A percentile compares a stretch with the other conserved stretches of the same genome.
Evolutionary conservation across 2,329 filamentous ascomycete species (phyloP).

Genomic region (Nothophaeocryptopus gaeumannii): DNA sequence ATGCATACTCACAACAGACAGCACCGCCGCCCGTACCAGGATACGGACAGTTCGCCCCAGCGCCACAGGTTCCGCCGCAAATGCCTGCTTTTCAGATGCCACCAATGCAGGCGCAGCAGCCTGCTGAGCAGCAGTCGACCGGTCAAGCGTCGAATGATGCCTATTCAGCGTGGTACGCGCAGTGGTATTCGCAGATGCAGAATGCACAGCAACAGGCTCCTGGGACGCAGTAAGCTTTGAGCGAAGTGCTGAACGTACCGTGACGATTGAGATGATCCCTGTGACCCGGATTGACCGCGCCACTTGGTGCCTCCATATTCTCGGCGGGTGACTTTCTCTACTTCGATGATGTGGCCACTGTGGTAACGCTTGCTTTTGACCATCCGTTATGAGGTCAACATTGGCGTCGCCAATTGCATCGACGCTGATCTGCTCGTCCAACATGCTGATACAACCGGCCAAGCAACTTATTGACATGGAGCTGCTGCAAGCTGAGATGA

Average conservation of each 20-base stretch:
- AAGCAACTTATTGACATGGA: too few species aligned
- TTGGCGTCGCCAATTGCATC: too few species aligned
- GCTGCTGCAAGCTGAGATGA: too few species aligned
- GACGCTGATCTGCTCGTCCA: too few species aligned
- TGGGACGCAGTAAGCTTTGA: constrained; percentile 30
- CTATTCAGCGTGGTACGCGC: constrained; percentile 24
- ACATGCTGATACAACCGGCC: too few species aligned
- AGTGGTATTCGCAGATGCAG: constrained; percentile 18
- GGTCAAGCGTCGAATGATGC: constrained; percentile 19
- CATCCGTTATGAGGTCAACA: too few species aligned
- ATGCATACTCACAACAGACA: constrained; percentile 49
- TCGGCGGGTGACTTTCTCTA: constrained; percentile 5
- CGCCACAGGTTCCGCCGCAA: constrained; percentile 28
- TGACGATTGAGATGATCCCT: constrained; percentile 23
- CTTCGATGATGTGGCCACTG: too few species aligned
- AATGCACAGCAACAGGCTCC: constrained; percentile 29
- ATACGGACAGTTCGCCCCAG: constrained; percentile 31
- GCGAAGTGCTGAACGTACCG: constrained; percentile 22
- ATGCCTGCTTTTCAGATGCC: constrained; percentile 36
- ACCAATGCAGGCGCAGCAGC: constrained; percentile 21
- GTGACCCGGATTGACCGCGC: constrained; percentile 9
- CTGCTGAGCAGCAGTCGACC: constrained; percentile 17
- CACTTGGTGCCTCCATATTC: not conserved
- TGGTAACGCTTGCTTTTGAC: too few species aligned
- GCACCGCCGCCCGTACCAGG: constrained; percentile 35